A percentile compares a stretch with the other conserved stretches of the same genome.
Conservation (phyloP, 768 basidiomycete species). For the Kwoniella newhampshirensis region DNA sequence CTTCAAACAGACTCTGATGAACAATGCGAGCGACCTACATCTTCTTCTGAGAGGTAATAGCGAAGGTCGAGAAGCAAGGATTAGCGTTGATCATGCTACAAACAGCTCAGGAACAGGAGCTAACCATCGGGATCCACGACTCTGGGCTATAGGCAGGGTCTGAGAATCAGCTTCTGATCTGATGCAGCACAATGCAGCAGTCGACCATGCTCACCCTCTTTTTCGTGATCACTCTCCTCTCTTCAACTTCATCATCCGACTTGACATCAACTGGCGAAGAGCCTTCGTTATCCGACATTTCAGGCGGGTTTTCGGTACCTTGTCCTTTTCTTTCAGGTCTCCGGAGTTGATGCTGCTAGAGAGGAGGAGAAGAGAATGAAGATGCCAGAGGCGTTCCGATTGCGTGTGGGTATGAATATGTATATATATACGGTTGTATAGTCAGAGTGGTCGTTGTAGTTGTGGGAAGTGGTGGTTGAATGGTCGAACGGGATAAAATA, state of each 20-base stretch:
- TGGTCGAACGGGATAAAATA: conserved; percentile 13
- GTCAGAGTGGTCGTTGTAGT: conserved; percentile 1
- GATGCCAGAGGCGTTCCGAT: too few species aligned
- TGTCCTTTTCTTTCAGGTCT: background rate
- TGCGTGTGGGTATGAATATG: too few species aligned
- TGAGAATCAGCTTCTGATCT: conserved; percentile 3
- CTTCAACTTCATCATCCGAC: conserved; percentile 19
- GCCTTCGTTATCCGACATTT: conserved; percentile 37
- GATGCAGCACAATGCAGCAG: background rate
- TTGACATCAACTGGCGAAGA: conserved; percentile 23
- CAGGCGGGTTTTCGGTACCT: background rate
- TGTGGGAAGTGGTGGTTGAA: conserved; percentile 1
- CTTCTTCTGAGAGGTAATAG: conserved; percentile 19
- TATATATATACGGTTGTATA: conserved; percentile 1
- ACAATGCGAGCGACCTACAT: conserved; percentile 6
- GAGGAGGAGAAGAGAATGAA: background rate
- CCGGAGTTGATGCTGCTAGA: background rate
- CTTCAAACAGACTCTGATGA: background rate
- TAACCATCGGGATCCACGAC: conserved; percentile 38
- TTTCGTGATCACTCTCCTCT: conserved; percentile 14
- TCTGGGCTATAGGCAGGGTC: conserved; percentile 23
- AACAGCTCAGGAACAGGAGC: conserved; percentile 1
- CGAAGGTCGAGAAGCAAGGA: too few species aligned
- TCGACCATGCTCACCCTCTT: conserved; percentile 31
- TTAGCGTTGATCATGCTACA: conserved; percentile 4